phyloP scores from a whole-genome alignment of 108 stramenopile species.

The Mediolabrus comicus region DNA sequence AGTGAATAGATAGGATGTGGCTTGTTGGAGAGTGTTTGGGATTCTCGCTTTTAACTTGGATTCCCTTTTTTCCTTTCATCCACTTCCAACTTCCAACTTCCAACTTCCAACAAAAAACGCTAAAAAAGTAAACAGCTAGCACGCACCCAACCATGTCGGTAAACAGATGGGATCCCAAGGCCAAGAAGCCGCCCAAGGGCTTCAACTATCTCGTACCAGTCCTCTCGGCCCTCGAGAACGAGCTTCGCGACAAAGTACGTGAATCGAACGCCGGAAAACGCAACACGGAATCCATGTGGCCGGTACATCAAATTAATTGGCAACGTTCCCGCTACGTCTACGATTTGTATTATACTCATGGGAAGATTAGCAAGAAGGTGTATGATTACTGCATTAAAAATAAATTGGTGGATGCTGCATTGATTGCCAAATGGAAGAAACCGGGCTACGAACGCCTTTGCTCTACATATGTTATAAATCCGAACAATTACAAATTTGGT shows the following conservation, averaged over 20 bases:
- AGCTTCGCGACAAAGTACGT: slow-evolving; percentile 97
- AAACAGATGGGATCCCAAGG: slow-evolving; percentile 53
- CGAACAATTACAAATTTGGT: slow-evolving; percentile 99
- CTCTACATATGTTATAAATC: slow-evolving; percentile 98
- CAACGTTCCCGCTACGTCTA: slow-evolving; percentile 98
- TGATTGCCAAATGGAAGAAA: slow-evolving; percentile 99
- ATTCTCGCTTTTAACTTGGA: too few relatives aligned
- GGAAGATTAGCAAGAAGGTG: slow-evolving; percentile 83
- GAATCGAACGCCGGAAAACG: slow-evolving; percentile 97
- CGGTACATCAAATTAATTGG: slow-evolving; percentile 99
- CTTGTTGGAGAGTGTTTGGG: too few relatives aligned
- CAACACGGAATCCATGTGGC: slow-evolving; percentile 98
- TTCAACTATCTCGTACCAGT: slow-evolving; percentile 94
- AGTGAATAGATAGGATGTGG: too few relatives aligned
- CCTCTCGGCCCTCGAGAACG: slow-evolving; percentile 95
- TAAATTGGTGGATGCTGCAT: slow-evolving; percentile 94
- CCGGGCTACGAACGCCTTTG: slow-evolving; percentile 99
- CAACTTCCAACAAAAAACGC: too few relatives aligned
- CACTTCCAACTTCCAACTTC: too few relatives aligned
- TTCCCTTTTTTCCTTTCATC: too few relatives aligned
- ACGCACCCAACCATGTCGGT: slow-evolving; percentile 41
- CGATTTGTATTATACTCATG: slow-evolving; percentile 97
- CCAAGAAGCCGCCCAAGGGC: slow-evolving; percentile 81
- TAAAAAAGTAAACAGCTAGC: not conserved
- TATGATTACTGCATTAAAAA: slow-evolving; percentile 98